Evolutionary conservation across 2,329 filamentous ascomycete species (phyloP).

Genomic region (Cercospora sp.): DNA sequence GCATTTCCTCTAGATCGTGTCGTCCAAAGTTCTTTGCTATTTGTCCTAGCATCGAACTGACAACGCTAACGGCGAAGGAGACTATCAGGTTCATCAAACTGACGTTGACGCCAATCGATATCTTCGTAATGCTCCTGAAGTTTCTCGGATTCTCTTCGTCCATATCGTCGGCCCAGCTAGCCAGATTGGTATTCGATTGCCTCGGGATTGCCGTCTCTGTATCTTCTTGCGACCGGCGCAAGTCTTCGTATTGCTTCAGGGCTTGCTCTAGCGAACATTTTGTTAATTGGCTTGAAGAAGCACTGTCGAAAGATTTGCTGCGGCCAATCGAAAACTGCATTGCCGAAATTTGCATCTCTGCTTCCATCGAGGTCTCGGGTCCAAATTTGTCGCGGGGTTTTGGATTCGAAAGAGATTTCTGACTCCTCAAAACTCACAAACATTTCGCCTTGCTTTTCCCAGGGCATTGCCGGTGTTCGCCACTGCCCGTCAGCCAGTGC

Average conservation of each 20-base stretch:
- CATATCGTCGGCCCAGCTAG: too few species aligned
- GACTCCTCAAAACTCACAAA: background rate
- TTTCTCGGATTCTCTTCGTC: constrained; percentile 18
- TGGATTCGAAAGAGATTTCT: too few species aligned
- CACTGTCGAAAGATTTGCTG: background rate
- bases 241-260: background rate
- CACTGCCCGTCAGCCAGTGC: background rate
- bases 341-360: background rate
- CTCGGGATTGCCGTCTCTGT: constrained; percentile 12
- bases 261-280: background rate
- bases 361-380: background rate
- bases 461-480: background rate
- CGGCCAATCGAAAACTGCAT: background rate
- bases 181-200: background rate
- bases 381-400: background rate
- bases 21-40: background rate
- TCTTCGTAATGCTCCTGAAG: constrained; percentile 8
- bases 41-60: constrained; percentile 12
- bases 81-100: constrained; percentile 23
- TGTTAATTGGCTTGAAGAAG: background rate
- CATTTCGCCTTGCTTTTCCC: background rate
- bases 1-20: background rate
- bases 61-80: constrained; percentile 21
- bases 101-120: constrained; percentile 10
- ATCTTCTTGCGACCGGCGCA: background rate